phyloP scores from a whole-genome alignment of 176 grass and related monocot species.

The Eragrostis nindensis region DNA sequence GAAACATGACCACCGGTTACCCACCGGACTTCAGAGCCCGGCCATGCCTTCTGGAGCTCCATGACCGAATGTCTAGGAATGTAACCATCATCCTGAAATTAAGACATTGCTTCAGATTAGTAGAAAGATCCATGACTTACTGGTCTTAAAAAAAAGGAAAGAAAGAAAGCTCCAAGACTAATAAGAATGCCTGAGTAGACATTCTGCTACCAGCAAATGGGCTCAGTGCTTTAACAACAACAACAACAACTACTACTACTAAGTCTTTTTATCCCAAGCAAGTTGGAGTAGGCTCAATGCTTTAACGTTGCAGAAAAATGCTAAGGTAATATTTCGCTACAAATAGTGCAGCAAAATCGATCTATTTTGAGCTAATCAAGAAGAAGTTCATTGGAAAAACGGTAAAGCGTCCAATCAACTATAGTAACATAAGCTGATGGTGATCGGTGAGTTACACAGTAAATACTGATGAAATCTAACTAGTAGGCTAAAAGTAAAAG shows the following conservation, averaged over 20 bases:
- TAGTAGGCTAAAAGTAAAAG: background rate
- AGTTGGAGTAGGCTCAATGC: background rate
- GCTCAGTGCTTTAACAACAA: background rate
- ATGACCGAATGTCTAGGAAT: conserved; percentile 90
- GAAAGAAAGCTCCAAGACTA: conserved; percentile 16
- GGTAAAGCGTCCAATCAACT: conserved; percentile 18
- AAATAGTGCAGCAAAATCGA: background rate
- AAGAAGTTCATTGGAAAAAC: background rate
- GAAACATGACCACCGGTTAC: conserved; percentile 91
- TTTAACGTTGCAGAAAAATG: conserved; percentile 4
- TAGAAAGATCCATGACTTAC: conserved; percentile 29
- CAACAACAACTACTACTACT: no score
- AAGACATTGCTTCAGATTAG: conserved; percentile 13
- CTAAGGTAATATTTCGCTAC: background rate
- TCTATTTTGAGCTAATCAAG: conserved; percentile 14
- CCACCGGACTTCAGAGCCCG: conserved; percentile 88
- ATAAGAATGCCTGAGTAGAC: background rate
- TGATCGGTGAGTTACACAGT: background rate
- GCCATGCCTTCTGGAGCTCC: conserved; percentile 92
- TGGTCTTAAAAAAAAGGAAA: background rate
- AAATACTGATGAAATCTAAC: background rate
- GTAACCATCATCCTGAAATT: conserved; percentile 85
- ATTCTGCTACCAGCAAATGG: background rate
- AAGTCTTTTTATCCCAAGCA: no score
- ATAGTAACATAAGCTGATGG: background rate